phyloP scores from a whole-genome alignment of 495 filamentous ascomycete genomes.

The Alectoria sarmentosa region DNA sequence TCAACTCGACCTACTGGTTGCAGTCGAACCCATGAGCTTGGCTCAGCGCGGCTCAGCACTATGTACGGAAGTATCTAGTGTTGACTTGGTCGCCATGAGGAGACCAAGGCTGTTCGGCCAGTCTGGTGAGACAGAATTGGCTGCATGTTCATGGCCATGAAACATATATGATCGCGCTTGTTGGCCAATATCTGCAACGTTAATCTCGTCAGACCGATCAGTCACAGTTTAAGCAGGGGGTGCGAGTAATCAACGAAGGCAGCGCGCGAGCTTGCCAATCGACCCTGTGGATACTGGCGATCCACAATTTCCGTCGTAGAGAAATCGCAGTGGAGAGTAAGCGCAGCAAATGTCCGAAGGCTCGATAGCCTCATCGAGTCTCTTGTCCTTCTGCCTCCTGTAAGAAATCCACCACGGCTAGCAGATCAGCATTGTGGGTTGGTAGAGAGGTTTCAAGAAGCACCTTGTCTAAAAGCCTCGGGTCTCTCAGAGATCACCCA shows the following conservation, averaged over 20 bases:
- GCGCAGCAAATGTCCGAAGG: not conserved
- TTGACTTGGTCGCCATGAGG: not conserved
- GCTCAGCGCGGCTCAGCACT: not conserved
- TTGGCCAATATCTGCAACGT: not conserved
- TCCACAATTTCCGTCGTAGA: not conserved
- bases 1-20: not conserved
- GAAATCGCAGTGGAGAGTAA: not conserved
- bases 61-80: not conserved
- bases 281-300: not conserved
- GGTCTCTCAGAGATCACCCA: constrained; percentile 95
- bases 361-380: constrained; percentile 2
- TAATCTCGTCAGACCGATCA: not conserved
- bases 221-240: not conserved
- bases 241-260: not conserved
- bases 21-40: not conserved
- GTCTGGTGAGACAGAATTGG: not conserved
- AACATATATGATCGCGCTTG: not conserved
- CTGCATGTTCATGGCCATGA: not conserved
- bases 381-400: constrained; percentile 41
- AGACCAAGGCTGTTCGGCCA: not conserved
- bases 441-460: constrained; percentile 1
- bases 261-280: not conserved
- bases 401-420: constrained; percentile 59
- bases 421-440: not conserved
- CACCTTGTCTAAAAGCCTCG: constrained; percentile 75